Evolutionary conservation across 2,329 filamentous ascomycete genomes (phyloP).

Genomic region (Onygena corvina): DNA sequence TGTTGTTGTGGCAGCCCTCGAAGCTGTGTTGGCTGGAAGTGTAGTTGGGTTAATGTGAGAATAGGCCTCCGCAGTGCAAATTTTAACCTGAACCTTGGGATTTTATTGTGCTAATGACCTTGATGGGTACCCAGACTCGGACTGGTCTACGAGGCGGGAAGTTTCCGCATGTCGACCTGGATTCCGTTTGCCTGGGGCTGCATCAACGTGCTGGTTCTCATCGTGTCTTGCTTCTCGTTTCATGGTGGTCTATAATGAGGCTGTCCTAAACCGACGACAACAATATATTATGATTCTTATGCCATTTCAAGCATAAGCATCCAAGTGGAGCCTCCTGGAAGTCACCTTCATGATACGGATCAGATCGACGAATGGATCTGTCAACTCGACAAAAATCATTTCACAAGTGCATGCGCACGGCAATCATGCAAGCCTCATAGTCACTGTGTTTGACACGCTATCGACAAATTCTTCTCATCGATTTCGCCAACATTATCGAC

Average conservation of each 20-base stretch:
- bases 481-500: no score
- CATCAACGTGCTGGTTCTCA: slow-evolving; percentile 68
- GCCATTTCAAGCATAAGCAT: no score
- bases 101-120: neutral
- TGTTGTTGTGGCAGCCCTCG: slow-evolving; percentile 56
- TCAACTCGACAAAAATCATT: no score
- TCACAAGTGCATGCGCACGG: no score
- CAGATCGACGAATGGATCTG: no score
- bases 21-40: slow-evolving; percentile 69
- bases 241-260: slow-evolving; percentile 62
- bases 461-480: no score
- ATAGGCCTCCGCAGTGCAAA: neutral
- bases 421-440: no score
- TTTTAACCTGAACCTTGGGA: neutral
- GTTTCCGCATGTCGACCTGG: slow-evolving; percentile 89
- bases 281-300: no score
- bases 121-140: neutral
- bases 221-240: slow-evolving; percentile 84
- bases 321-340: no score
- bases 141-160: slow-evolving; percentile 47
- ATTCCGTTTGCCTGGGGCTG: slow-evolving; percentile 80
- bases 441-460: no score
- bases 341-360: no score
- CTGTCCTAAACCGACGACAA: no score
- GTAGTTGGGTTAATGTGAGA: slow-evolving; percentile 68